phyloP scores from a whole-genome alignment of 805 yeast species.

The Cyberlindnera mrakii region DNA sequence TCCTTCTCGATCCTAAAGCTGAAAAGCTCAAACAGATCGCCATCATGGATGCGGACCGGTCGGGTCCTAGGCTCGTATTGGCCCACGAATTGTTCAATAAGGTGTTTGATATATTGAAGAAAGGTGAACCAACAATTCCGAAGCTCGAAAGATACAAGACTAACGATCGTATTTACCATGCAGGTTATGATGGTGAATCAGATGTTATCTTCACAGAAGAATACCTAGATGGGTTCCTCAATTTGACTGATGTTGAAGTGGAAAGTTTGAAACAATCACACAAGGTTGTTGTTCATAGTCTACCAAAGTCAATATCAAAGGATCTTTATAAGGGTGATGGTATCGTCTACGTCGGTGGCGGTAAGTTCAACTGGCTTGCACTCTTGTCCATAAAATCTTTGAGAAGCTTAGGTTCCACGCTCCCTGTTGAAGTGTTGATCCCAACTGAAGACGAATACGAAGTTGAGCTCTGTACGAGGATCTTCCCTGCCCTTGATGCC shows the following conservation, averaged over 20 bases:
- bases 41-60: constrained; percentile 25
- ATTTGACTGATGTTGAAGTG: constrained; percentile 37
- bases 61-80: constrained; percentile 26
- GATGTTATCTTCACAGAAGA: constrained; percentile 45
- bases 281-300: constrained; percentile 32
- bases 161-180: constrained; percentile 45
- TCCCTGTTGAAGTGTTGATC: constrained; percentile 68
- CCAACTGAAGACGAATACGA: constrained; percentile 66
- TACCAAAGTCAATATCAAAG: constrained; percentile 45
- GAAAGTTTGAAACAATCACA: constrained; percentile 43
- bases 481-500: constrained; percentile 58
- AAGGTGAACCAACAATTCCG: constrained; percentile 39
- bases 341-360: constrained; percentile 61
- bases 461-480: constrained; percentile 52
- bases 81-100: constrained; percentile 38
- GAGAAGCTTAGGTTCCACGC: constrained; percentile 42
- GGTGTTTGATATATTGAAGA: constrained; percentile 35
- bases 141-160: constrained; percentile 38
- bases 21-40: constrained; percentile 20
- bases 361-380: constrained; percentile 50
- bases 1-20: constrained; percentile 1
- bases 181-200: constrained; percentile 39
- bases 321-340: constrained; percentile 48
- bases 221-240: constrained; percentile 44
- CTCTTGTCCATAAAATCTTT: constrained; percentile 43